Evolutionary conservation across 164 flowering plant genomes (phyloP).

Genomic region (Buxus sempervirens): DNA sequence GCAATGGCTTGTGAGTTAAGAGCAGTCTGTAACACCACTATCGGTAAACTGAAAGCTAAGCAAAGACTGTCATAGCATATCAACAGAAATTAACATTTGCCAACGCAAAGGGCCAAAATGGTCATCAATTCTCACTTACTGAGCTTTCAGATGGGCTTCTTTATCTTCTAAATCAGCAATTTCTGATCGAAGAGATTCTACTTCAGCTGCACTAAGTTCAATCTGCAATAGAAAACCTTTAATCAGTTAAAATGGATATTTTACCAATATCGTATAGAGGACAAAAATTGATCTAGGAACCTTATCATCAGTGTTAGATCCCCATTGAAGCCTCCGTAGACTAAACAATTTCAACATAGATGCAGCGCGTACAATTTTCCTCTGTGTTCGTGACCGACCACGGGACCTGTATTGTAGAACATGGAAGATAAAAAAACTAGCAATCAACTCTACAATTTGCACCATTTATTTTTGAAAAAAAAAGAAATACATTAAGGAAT

Average conservation of each 20-base stretch:
- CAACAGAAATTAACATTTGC: not conserved
- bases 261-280: not conserved
- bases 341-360: conserved; percentile 73
- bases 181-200: conserved; percentile 77
- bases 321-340: conserved; percentile 58
- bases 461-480: not conserved
- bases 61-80: not conserved
- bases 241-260: conserved; percentile 6
- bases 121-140: conserved; percentile 44
- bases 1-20: not conserved
- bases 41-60: not conserved
- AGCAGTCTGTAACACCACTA: not conserved
- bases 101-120: not conserved
- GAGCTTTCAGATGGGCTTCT: conserved; percentile 86
- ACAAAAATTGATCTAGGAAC: conserved; percentile 26
- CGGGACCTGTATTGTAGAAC: conserved; percentile 42
- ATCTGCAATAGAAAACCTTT: conserved; percentile 43
- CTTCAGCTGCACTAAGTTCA: conserved; percentile 59
- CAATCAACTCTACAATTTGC: not conserved
- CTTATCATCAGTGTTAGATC: conserved; percentile 53
- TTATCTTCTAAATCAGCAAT: conserved; percentile 77
- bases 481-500: conserved; percentile 37
- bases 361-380: conserved; percentile 47
- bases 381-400: conserved; percentile 31
- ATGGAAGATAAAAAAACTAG: conserved; percentile 1